Evolutionary conservation across 2,329 filamentous ascomycete genomes (phyloP), one percentile per base, ranked within the genome.

Genomic region (Aspergillus sp.): DNA sequence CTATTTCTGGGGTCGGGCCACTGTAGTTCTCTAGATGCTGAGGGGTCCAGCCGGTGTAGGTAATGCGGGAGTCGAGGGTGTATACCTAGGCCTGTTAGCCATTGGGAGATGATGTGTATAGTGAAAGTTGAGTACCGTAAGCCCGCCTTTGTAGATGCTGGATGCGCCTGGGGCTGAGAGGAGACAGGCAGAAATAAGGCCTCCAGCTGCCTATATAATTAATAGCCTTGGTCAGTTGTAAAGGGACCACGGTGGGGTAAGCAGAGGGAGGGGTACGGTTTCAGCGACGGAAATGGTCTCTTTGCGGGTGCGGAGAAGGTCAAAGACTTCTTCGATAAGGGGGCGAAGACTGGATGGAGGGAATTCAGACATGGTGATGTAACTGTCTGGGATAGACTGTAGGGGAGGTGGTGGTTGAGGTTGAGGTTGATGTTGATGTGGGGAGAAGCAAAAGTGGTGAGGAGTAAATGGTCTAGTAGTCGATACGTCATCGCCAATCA

Each of bases 241-340:
- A 15, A 27, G 8, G 19, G 23, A 19, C 42, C 25, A 52, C 7
- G 21, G 25, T 27, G 23, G 47, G 25, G 27, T 25, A 32, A 27
- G 47, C 6, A 10, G n/a, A 30, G 15, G 27, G 8, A 54, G 3
- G 23, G 47, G 36, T 75, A 83, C 82, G 19, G 86, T 88, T 72
- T 88, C 86, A 56, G 84, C 86, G 39, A 88, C 82, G 60, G 81
- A 83, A 64, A 88, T 78, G 36, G 81, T 86, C 69, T 87, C 83
- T 61, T 81, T 79, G 57, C 80, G 80, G 47, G 82, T 76, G 64
- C 82, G 84, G 41, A 88, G 79, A 41, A 87, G 78, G 2, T 73
- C 69, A 3, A 81, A 79, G 25, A 88, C 79, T 73, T 86, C 82
- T 32, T 72, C 66, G 10, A 81, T 75, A 32, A 84, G 73, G 5